Conservation (phyloP, 805 yeast species). For the Candida easanensis region DNA sequence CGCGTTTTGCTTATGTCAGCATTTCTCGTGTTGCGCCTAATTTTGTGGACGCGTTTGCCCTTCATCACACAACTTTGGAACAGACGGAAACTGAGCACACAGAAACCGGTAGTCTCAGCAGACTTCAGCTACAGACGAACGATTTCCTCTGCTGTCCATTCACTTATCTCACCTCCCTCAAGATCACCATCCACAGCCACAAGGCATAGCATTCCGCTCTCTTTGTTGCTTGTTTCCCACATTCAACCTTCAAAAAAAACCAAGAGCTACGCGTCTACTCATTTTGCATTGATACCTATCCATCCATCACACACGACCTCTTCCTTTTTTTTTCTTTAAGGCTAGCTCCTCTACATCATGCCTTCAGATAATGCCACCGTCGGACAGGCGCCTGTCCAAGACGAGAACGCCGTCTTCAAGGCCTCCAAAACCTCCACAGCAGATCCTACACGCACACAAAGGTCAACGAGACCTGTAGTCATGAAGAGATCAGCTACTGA, state of each 20-base stretch:
- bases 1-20: slow-evolving; percentile 2
- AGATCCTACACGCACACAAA: not conserved
- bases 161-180: not conserved
- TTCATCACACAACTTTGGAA: not conserved
- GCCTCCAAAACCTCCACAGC: slow-evolving; percentile 12
- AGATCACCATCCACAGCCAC: not conserved
- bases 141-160: not conserved
- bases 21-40: not conserved
- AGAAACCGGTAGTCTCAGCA: not conserved
- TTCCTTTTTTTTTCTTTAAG: not conserved
- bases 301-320: not conserved
- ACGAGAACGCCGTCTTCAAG: slow-evolving; percentile 20
- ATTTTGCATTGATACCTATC: not conserved
- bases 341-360: slow-evolving; percentile 6
- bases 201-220: slow-evolving; percentile 1
- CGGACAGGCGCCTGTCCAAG: slow-evolving; percentile 14
- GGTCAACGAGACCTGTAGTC: not conserved
- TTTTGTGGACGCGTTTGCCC: slow-evolving; percentile 10
- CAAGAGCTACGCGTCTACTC: not conserved
- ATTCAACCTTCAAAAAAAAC: too few relatives aligned
- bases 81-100: not conserved
- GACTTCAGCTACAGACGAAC: not conserved
- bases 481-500: slow-evolving; percentile 2
- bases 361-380: slow-evolving; percentile 8
- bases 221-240: not conserved